Conservation (phyloP, 805 yeast species). For the Saccharomycopsis fodiens region DNA sequence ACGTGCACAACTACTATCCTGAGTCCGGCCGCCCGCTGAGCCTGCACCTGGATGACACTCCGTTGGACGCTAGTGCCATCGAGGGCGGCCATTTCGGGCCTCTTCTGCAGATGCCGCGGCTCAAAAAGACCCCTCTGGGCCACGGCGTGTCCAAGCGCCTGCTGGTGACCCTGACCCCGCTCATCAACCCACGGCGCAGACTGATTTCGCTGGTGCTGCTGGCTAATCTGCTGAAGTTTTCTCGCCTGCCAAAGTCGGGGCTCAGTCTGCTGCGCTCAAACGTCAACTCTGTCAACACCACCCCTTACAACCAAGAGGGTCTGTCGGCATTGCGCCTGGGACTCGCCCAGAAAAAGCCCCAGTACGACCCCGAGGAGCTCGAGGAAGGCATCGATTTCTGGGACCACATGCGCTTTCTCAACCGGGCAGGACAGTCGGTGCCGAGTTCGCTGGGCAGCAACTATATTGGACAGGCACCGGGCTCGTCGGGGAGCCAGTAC, state of each 20-base stretch:
- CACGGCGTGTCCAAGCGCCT: conserved; percentile 2
- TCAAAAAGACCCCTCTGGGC: neutral
- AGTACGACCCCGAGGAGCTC: conserved; percentile 8
- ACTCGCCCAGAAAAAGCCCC: neutral
- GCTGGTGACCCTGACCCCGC: conserved; percentile 1
- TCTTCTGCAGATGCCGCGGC: neutral
- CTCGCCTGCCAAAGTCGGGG: conserved; percentile 12
- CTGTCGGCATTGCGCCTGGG: neutral
- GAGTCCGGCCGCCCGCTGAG: neutral
- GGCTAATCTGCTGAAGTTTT: conserved; percentile 13
- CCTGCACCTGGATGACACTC: neutral
- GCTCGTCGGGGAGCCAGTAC: neutral
- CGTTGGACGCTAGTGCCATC: no score
- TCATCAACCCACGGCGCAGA: conserved; percentile 7
- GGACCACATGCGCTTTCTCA: conserved; percentile 13
- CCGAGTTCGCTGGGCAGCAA: no score
- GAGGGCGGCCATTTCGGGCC: no score
- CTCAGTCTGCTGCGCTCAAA: conserved; percentile 3
- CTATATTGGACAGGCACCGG: neutral
- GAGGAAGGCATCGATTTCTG: conserved; percentile 19
- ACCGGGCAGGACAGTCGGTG: neutral
- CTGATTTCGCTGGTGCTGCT: conserved; percentile 10
- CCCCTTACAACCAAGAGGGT: conserved; percentile 10
- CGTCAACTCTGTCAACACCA: conserved; percentile 9
- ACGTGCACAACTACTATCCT: conserved; percentile 67